Percentiles rank a stretch among this genome's conserved stretches.
These are phyloP conservation scores for Amanita pseudoporphyria DNA, from an alignment of 768 basidiomycete genomes.

Conservation along the genomic window DNA sequence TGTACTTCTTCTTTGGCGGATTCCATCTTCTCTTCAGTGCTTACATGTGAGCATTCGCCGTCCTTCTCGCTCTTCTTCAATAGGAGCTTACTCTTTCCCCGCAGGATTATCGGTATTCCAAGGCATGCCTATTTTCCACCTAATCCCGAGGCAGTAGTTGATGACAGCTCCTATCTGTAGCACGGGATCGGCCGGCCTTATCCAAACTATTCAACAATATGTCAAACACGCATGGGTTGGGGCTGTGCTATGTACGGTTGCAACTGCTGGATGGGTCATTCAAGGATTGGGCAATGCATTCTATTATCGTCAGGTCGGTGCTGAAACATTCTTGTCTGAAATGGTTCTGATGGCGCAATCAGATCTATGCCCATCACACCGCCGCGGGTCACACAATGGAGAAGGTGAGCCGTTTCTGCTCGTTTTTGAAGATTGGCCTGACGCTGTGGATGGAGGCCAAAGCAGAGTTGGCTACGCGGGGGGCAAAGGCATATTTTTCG, in stretches of 20 bases:
- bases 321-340: conserved; percentile 2
- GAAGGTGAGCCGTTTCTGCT: conserved; percentile 42
- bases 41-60: conserved; percentile 62
- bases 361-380: conserved; percentile 74
- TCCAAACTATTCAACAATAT: conserved; percentile 85
- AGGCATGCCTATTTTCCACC: conserved; percentile 34
- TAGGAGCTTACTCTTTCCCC: conserved; percentile 22
- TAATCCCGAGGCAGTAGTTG: conserved; percentile 27
- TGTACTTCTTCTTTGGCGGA: conserved; percentile 95
- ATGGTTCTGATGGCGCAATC: conserved; percentile 8
- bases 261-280: conserved; percentile 80
- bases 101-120: conserved; percentile 90
- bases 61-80: conserved; percentile 14
- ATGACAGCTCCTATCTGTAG: conserved; percentile 27
- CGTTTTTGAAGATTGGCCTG: not conserved
- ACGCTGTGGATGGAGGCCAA: conserved; percentile 49
- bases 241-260: conserved; percentile 70
- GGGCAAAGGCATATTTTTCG: conserved; percentile 83
- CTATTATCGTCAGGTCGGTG: conserved; percentile 67
- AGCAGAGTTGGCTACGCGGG: conserved; percentile 71
- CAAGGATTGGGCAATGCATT: conserved; percentile 78
- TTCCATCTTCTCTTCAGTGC: conserved; percentile 90
- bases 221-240: conserved; percentile 62
- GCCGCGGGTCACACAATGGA: conserved; percentile 84
- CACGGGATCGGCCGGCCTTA: conserved; percentile 91